Evolutionary conservation across 495 filamentous ascomycete genomes (phyloP), one percentile per base, ranked within the genome.

Genomic region (Neurospora sp.): DNA sequence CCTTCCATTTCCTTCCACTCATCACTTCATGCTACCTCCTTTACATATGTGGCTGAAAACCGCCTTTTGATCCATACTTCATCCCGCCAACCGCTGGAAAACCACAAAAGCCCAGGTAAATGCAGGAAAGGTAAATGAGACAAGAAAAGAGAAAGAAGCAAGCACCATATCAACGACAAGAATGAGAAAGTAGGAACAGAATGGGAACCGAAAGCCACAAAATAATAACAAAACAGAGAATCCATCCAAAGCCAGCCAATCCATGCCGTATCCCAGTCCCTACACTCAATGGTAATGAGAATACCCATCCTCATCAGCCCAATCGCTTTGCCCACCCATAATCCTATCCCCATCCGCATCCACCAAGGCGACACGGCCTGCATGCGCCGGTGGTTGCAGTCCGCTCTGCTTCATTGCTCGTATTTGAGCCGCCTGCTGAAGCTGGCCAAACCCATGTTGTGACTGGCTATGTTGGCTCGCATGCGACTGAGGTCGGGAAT

Each of bases 291-390:
- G 53, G 14, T 65, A 65, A 65, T 61, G 53, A 35, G 53, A 88
- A 72, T 83, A 86, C 16, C 79, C 84, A 74, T 87, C 86, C 73
- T 86, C 85, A 72, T 88, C 86, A 12, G 85, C 87, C 86, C 86
- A 87, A 74, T 88, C 86, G 74, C 85, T 86, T 65, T 65, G 53
- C 12, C 84, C 85, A 20, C 84, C 86, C 16, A 84, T 75, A 35
- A 86, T 85, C 48, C 86, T 80, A 73, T 86, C 85, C 39, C 85
- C 85, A 38, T 87, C 82, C 39, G 74, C 77, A 41, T 87, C 85
- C 70, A 81, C 70, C 75, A 80, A 79, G 53, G 53, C 53, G 38
- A 71, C 78, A 73, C 82, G 79, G 27, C 79, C 78, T 4, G 73
- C 72, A 71, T 81, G 79, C 41, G 73, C 71, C 4, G 79, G 22